Base-by-base conservation (phyloP, 148 eudicot genomes). In the Beta vulgaris region DNA sequence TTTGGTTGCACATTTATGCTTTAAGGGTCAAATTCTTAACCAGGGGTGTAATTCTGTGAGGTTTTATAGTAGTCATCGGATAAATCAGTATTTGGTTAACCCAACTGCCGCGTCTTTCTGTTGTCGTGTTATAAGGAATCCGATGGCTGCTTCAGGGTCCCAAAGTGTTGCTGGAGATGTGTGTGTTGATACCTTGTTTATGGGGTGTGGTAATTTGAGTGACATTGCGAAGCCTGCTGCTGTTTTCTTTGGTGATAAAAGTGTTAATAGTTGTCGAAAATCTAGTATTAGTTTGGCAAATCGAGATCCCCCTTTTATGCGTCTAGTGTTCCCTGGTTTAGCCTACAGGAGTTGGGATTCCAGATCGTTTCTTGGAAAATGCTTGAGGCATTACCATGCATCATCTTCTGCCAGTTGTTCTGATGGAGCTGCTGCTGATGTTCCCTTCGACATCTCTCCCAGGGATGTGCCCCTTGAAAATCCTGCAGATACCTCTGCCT, bases 121-220 rank as follows among this genome's bases (percentile, higher is more conserved):
- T 59, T 57, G 16, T 36, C 75, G 2, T 29, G 35, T 21, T 43
- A 49, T 59, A 34, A 73, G 78, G 77, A 65, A 48, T 36, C 23
- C 74, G 32, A 89, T 90, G 97, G 91, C 90, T 39, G 79, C 95
- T 72, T 83, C 94, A 39, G 89, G 89, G 39, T 82, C 91, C 12
- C 82, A 78, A 23, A 61, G 87, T 64, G 83, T 88, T 34, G 63
- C 93, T 29, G 89, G 87, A 43, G 97, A 91, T 85, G 42, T 89
- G 29, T 71, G 79, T 72, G 87, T 86, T 7, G 93, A 91, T 78
- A 80, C 23, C 48, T 60, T 82, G 46, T 68, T 81, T 18, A 70
- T 85, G 25, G 82, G 82, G 31, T 76, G 82, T 72, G 88, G 91
- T 44, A 85, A 70, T 79, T 80, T 79, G 16, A 60, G 75, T 8